Base-by-base conservation (phyloP, 2,329 filamentous ascomycete genomes). In the Epichloe aotearoae region DNA sequence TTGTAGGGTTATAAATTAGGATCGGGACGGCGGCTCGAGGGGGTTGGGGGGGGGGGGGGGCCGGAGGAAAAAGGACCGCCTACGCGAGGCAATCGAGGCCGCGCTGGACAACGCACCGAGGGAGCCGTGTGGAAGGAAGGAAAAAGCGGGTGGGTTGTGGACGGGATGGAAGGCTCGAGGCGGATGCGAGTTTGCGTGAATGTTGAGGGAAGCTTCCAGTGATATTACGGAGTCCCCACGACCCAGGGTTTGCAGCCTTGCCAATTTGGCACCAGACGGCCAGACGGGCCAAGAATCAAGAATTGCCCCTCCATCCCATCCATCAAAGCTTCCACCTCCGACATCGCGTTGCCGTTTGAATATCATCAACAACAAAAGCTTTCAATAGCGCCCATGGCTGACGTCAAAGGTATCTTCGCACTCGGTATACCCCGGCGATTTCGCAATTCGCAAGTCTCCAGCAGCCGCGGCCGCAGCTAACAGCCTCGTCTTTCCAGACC, bases 401-500 rank as follows among this genome's bases (percentile, higher is more conserved):
- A 53, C 17, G 33, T 50, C 30, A 50, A 52, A 44, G 51, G 51
- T 52, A 38, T 14, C 2, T 37, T 17, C 33, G 26, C 11, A 30
- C 10, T 30, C 8, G 8, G 30, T 30, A 30, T 30, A 5, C 38
- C 20, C 14, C 38, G 1, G 19, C 34, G 19, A 12, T 33, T 14
- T n/a, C n/a, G n/a, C n/a, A n/a, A n/a, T n/a, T n/a, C n/a, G n/a
- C n/a, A n/a, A n/a, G n/a, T n/a, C 26, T 34, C 20, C 12, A 10
- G n/a, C 12, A 5, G 3, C 23, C 33, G n/a, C 12, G 3, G 3
- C 23, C 33, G 20, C n/a, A 47, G 46, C 52, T 55, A 15, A 53
- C 46, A 20, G 2, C 11, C 11, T 47, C 37, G 20, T 33, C n/a
- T 37, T 6, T 7, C 6, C 59, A 76, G 79, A 83, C 61, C 71